Percentiles rank a stretch among this genome's conserved stretches.
These are phyloP conservation scores for Tylopilus plumbeoviolaceoides DNA, from an alignment of 768 basidiomycete species.

Conservation along the genomic window DNA sequence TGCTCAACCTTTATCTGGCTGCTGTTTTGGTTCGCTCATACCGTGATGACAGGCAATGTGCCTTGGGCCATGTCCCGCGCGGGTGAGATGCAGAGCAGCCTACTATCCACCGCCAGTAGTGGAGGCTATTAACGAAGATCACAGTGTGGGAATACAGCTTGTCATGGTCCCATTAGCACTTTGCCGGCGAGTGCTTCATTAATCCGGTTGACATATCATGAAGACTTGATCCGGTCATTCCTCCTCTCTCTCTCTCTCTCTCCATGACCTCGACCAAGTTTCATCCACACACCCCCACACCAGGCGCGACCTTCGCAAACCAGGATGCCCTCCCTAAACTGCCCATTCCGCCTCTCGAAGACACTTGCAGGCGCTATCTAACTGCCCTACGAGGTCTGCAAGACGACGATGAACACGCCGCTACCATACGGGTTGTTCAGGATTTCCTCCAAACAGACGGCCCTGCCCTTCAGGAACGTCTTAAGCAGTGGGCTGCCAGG, in stretches of 20 bases:
- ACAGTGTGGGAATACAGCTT: too few species aligned
- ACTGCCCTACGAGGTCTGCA: slow-evolving; percentile 79
- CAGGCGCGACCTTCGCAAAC: slow-evolving; percentile 49
- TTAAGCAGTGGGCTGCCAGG: slow-evolving; percentile 71
- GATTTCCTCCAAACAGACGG: slow-evolving; percentile 81
- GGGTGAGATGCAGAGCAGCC: too few species aligned
- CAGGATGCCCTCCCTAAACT: slow-evolving; percentile 81
- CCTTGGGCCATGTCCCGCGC: too few species aligned
- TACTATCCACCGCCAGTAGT: too few species aligned
- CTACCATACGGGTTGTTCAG: slow-evolving; percentile 69
- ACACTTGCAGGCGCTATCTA: slow-evolving; percentile 80
- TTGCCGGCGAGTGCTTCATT: too few species aligned
- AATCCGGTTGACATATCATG: too few species aligned
- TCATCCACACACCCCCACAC: slow-evolving; percentile 1
- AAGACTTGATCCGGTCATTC: too few species aligned
- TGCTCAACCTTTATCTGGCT: too few species aligned
- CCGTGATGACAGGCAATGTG: too few species aligned
- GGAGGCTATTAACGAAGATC: too few species aligned
- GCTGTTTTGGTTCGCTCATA: too few species aligned
- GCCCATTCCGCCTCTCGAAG: slow-evolving; percentile 85
- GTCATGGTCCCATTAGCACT: too few species aligned
- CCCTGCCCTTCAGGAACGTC: slow-evolving; percentile 68
- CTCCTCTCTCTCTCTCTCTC: neutral
- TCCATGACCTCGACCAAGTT: slow-evolving; percentile 13
- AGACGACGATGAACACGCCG: slow-evolving; percentile 73